Conservation (phyloP, 768 basidiomycete species). For the Nidularia pulvinata region DNA sequence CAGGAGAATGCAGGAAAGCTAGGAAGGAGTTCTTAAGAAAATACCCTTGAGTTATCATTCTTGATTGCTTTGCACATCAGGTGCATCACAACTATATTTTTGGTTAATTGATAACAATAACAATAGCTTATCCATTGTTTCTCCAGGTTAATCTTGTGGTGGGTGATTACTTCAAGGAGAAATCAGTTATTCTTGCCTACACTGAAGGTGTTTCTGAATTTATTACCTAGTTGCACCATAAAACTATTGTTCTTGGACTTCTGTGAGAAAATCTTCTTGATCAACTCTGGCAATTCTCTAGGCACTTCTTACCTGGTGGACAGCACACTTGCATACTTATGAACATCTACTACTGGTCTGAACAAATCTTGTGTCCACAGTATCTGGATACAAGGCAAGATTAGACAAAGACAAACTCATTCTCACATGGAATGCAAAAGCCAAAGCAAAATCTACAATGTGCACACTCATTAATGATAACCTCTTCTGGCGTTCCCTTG, state of each 20-base stretch:
- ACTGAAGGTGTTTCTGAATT: constrained; percentile 26
- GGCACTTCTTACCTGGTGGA: constrained; percentile 32
- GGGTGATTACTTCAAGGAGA: constrained; percentile 30
- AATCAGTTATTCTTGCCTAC: constrained; percentile 11
- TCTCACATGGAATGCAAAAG: constrained; percentile 1
- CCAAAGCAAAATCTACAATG: constrained; percentile 12
- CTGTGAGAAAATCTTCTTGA: constrained; percentile 11
- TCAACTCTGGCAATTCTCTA: constrained; percentile 19
- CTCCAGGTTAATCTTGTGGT: constrained; percentile 36
- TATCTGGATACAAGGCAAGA: constrained; percentile 4
- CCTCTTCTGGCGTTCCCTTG: constrained; percentile 17
- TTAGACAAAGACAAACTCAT: constrained; percentile 4
- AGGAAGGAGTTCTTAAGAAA: constrained; percentile 7
- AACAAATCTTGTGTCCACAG: constrained; percentile 7
- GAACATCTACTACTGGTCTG: constrained; percentile 17
- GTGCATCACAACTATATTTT: not conserved
- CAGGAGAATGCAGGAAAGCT: constrained; percentile 28
- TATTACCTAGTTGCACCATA: constrained; percentile 35
- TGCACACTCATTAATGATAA: constrained; percentile 8
- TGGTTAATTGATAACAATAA: not conserved
- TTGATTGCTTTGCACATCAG: constrained; percentile 28
- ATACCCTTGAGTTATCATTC: constrained; percentile 18
- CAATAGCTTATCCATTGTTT: not conserved
- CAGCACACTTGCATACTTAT: constrained; percentile 24
- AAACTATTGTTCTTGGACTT: constrained; percentile 26